Evolutionary conservation across 208 protist genomes (phyloP).

Genomic region (Acanthamoeba culbertsoni): DNA sequence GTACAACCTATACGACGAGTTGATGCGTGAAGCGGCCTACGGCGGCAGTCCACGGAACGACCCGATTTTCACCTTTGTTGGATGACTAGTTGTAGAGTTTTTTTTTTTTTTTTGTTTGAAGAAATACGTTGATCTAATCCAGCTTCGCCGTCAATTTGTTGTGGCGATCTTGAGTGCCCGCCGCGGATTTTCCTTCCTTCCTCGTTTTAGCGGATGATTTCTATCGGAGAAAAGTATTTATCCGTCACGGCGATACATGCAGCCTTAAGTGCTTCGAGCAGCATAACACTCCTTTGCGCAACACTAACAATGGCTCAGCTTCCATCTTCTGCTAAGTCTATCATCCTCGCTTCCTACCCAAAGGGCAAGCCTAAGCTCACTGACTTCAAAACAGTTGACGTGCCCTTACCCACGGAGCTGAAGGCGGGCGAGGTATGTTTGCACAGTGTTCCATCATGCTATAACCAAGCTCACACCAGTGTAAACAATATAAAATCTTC

Average conservation of each 20-base stretch:
- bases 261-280: no score
- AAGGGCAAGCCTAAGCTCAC: neutral
- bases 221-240: no score
- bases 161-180: no score
- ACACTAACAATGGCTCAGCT: neutral
- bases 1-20: neutral
- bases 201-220: no score
- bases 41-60: neutral
- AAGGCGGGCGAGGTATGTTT: neutral
- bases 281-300: no score
- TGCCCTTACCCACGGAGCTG: neutral
- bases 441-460: neutral
- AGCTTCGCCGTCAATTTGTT: neutral
- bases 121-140: neutral
- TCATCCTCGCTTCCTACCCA: neutral
- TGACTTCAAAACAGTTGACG: neutral
- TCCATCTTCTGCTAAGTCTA: neutral
- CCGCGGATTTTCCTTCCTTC: no score
- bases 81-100: no score
- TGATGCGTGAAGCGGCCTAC: neutral
- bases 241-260: no score
- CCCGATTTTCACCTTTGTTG: neutral
- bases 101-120: neutral
- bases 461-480: neutral
- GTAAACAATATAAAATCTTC: neutral